A percentile compares a stretch with the other conserved stretches of the same genome.
phyloP scores from a whole-genome alignment of 1,284 basidiomycete genomes.

The Irpex sp. region DNA sequence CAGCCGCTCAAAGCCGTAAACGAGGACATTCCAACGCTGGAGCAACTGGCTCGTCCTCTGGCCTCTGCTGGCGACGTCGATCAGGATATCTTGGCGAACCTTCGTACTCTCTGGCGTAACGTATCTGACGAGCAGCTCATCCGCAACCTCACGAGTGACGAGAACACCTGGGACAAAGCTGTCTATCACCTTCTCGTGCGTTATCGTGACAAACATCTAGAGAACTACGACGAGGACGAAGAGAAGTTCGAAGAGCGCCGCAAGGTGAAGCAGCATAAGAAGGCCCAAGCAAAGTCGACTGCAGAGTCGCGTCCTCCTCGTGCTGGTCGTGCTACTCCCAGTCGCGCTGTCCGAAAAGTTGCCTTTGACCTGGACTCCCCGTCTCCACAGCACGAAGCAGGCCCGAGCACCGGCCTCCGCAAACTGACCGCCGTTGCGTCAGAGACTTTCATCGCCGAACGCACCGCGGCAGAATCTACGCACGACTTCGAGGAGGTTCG shows the following conservation, averaged over 20 bases:
- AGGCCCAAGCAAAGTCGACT: slow-evolving; percentile 8
- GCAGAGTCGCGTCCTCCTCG: slow-evolving; percentile 43
- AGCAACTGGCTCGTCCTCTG: slow-evolving; percentile 68
- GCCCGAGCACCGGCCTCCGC: slow-evolving; percentile 18
- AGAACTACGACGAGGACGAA: slow-evolving; percentile 65
- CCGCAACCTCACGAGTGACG: slow-evolving; percentile 56
- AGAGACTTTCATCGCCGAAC: slow-evolving; percentile 10
- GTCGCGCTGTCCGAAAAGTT: slow-evolving; percentile 34
- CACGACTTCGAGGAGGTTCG: slow-evolving; percentile 5
- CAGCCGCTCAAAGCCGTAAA: slow-evolving; percentile 48
- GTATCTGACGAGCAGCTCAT: slow-evolving; percentile 71
- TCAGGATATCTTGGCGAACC: slow-evolving; percentile 85
- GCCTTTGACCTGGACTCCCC: slow-evolving; percentile 10
- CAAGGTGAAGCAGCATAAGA: slow-evolving; percentile 25
- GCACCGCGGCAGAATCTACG: background rate
- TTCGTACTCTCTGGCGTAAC: slow-evolving; percentile 88
- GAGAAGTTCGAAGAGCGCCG: slow-evolving; percentile 31
- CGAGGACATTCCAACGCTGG: slow-evolving; percentile 60
- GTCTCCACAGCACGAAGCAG: slow-evolving; percentile 1
- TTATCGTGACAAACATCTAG: slow-evolving; percentile 70
- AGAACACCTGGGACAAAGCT: slow-evolving; percentile 89
- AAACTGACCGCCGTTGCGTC: slow-evolving; percentile 14
- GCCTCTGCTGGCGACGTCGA: slow-evolving; percentile 69
- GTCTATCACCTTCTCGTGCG: slow-evolving; percentile 84
- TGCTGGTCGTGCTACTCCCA: slow-evolving; percentile 58